Evolutionary conservation across 2,329 filamentous ascomycete species (phyloP), one percentile per base, ranked within the genome.

Genomic region (Scedosporium boydii): DNA sequence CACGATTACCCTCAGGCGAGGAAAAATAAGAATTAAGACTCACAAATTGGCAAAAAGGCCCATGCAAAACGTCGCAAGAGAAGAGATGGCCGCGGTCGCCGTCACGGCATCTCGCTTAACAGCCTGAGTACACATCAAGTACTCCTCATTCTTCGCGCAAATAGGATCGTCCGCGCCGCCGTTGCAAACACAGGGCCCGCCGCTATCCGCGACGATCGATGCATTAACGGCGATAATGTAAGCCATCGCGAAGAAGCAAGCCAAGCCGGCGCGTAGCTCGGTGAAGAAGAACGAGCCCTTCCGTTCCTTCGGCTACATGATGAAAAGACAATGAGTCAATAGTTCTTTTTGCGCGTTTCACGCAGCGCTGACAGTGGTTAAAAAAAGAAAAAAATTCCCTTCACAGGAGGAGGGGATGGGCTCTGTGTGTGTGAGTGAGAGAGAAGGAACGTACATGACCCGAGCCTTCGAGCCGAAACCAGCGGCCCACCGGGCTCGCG

Each of bases 21-120:
- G n/a, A n/a, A 41, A n/a, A 26, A 56, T 4, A 46, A 34, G 67
- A 29, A 38, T 16, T 10, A 2, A n/a, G 14, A 75, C 79, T 67
- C 69, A 81, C 80, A 93, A 79, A 67, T 96, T 96, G 65, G 91
- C 87, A 66, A 93, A 85, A 1, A 93, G 74, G 21, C 91, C 91
- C 88, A 96, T 92, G 74, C 81, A 87, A 74, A 96, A 92, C n/a
- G 86, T 88, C 3, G 88, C 84, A 57, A 96, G 76, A 27, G 90
- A 88, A 14, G 90, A 82, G 66, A 95, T 93, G 62, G 91, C 91
- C 55, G 91, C 90, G 4, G 91, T 96, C 10, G 88, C 91, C 6
- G 91, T 96, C 62, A 96, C 88, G 46, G 93, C 76, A 70, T 96
- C 91, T 38, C 90, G 85, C 73, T 89, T 88, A 70, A 93, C 72